Base-by-base conservation (phyloP, 2,329 filamentous ascomycete genomes). In the Elsinoe arachidis region DNA sequence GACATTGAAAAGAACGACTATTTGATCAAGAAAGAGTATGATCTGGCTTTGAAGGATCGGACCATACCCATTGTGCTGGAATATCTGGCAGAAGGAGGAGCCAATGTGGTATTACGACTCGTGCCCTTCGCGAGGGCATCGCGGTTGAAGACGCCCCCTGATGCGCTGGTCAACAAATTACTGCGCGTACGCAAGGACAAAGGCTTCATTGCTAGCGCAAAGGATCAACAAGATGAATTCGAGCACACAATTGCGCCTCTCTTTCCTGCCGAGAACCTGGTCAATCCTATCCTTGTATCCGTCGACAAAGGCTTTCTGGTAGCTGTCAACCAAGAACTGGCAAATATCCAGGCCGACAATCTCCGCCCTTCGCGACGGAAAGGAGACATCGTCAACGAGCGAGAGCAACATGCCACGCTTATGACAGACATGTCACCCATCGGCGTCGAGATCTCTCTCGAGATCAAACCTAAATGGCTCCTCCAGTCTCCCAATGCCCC, bases 391-490 rank as follows among this genome's bases (percentile, higher is more conserved):
- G 57, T 70, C n/a, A 64, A 65, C 5, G 47, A 43, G 3, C 58
- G 63, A n/a, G 65, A 69, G 15, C 58, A 57, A 7, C 60, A 63
- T 46, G 70, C 65, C 33, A 57, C 70, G 12, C 63, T 72, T 7
- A 60, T 72, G 15, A 70, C 68, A 11, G 67, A 71, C 60, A 71
- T 72, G 69, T 68, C 65, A 5, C 61, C 67, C 5, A 35, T 44
- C 14, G 43, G 49, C 7, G 63, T 61, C 34, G 65, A 70, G n/a
- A 56, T 63, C 1, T 57, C 67, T 10, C 49, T 71, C 9, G 73
- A 78, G 60, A 65, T 77, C 57, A 78, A 78, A 59, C 74, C 75
- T 0, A 78, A 78, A 57, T 78, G 76, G 76, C 67, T 78, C 2
- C 58, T 64, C 5, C 75, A 76, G 56, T 77, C 75, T 4, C 74